Conservation (phyloP, 148 eudicot species). For the Amaranthus hypochondriacus region DNA sequence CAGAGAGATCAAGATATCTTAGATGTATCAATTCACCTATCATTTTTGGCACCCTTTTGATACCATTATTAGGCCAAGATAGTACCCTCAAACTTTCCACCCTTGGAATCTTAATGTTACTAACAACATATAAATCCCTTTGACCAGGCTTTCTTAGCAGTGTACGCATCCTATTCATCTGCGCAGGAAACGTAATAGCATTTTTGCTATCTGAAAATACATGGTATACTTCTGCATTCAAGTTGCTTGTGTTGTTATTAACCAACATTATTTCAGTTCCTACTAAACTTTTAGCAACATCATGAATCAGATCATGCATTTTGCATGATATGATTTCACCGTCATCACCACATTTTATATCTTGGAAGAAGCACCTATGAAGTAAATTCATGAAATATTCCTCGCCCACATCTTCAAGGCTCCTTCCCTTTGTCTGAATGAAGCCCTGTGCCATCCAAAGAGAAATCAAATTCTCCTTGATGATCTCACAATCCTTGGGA, state of each 20-base stretch:
- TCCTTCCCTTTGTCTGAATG: background rate
- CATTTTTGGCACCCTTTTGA: background rate
- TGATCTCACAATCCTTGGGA: constrained; percentile 15
- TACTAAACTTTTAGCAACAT: constrained; percentile 5
- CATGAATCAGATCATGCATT: constrained; percentile 21
- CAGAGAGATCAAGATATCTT: constrained; percentile 7
- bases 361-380: constrained; percentile 24
- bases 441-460: constrained; percentile 29
- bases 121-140: background rate
- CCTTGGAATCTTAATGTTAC: background rate
- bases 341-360: background rate
- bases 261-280: background rate
- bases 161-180: constrained; percentile 1
- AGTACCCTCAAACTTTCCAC: background rate
- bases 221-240: background rate
- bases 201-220: background rate
- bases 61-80: fast-evolving
- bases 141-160: background rate
- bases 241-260: background rate
- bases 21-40: constrained; percentile 6
- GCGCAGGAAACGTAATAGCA: no score
- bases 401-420: constrained; percentile 19
- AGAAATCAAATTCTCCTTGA: constrained; percentile 1
- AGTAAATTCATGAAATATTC: constrained; percentile 8
- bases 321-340: constrained; percentile 1